Evolutionary conservation across 2,329 filamentous ascomycete species (phyloP), one percentile per base, ranked within the genome.

Genomic region (Aspergillus sp.): DNA sequence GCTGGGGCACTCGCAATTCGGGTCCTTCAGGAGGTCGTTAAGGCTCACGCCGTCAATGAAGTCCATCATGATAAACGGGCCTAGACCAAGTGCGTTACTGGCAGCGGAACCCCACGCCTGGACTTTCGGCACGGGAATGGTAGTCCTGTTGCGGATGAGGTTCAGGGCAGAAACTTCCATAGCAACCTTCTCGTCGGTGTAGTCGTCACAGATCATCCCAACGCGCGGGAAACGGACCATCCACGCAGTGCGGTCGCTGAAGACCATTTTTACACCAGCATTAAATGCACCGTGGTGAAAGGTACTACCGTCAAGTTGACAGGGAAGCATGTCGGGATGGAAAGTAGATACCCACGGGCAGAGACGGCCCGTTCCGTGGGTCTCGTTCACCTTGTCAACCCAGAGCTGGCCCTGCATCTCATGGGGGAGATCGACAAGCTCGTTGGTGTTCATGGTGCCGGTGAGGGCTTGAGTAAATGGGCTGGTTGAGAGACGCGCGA

Each of bases 281-380:
- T 57, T 60, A 27, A 53, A 60, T 38, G 50, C 35, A 15, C 53
- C 52, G 42, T 55, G 30, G 37, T 52, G 39, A 43, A 58, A 53
- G 26, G 42, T n/a, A n/a, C n/a, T 43, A 26, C 53, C 40, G 5
- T 56, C 51, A 15, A 55, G 46, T 35, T 46, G 35, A 42, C 55
- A 58, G 26, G 44, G 45, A 47, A 55, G 49, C 27, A 49, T 49
- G 14, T 52, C 13, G 17, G 50, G 46, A 48, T 60, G 49, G 33
- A 58, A 57, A 32, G 48, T 52, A 17, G 53, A 60, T 20, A 57
- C 49, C 55, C 54, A 60, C 24, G 34, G 35, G 31, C 43, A 49
- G 35, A 51, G 41, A 32, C 26, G 40, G 24, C 41, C 40, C 7
- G 32, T 39, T 32, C 16, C 35, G 26, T 43, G 27, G 13, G 42